phyloP scores from a whole-genome alignment of 2,329 filamentous ascomycete genomes.

The Xylariaceae sp. region DNA sequence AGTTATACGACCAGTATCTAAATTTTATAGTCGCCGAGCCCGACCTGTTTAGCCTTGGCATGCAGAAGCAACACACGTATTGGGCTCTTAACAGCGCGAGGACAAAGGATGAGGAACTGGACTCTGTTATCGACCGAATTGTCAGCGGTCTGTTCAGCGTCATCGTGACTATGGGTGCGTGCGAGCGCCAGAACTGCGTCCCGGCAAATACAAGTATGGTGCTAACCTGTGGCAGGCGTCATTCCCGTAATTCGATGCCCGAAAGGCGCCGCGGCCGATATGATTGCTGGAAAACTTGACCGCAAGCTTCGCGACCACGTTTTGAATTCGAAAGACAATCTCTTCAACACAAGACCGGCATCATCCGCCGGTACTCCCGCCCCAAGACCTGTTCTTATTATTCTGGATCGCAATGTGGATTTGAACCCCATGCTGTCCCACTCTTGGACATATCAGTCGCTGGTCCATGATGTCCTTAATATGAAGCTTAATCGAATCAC shows the following conservation, averaged over 20 bases:
- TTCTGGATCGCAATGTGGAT: conserved; percentile 93
- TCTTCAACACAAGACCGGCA: conserved; percentile 66
- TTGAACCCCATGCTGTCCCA: conserved; percentile 98
- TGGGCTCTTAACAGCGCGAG: conserved; percentile 93
- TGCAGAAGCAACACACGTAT: conserved; percentile 87
- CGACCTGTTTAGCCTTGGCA: conserved; percentile 88
- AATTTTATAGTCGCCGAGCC: conserved; percentile 97
- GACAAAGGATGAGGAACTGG: conserved; percentile 85
- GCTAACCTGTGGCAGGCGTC: conserved; percentile 51
- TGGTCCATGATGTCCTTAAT: conserved; percentile 66
- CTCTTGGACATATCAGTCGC: conserved; percentile 75
- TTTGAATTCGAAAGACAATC: conserved; percentile 94
- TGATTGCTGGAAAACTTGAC: conserved; percentile 91
- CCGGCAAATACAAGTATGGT: neutral
- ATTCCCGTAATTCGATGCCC: conserved; percentile 95
- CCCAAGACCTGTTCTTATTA: conserved; percentile 82
- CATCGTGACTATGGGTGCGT: conserved; percentile 88
- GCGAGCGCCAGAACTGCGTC: neutral
- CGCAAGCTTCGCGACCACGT: conserved; percentile 95
- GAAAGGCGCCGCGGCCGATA: conserved; percentile 86
- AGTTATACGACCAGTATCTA: conserved; percentile 93
- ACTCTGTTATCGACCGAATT: conserved; percentile 81
- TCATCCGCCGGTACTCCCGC: conserved; percentile 59
- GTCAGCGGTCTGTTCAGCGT: conserved; percentile 97
- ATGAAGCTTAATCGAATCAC: conserved; percentile 92